Evolutionary conservation across 106 monocot species (phyloP), one percentile per base, ranked within the genome.

Genomic region (Cymbidium sinense): DNA sequence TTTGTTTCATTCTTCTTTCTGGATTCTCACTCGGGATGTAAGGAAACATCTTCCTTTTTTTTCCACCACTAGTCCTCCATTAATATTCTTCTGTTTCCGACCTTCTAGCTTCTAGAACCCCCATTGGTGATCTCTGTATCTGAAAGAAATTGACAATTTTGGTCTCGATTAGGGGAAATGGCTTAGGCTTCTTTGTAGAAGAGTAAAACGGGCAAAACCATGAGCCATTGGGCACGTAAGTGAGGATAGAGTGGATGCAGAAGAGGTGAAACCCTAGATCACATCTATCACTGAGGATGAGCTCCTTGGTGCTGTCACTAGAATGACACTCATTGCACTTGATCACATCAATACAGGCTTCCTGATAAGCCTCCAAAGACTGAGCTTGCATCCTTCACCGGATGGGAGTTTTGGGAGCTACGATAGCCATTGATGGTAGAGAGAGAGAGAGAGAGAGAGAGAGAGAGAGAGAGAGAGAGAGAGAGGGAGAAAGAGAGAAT

Each of bases 241-340:
- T 77, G n/a, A n/a, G n/a, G n/a, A 79, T 92, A 87, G 76, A 94
- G 94, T 20, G 94, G 96, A 94, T 94, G 78, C 94, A 98, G 94
- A 90, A 98, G 85, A 89, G 87, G 83, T 98, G 96, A 80, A 81
- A 84, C 19, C 91, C 96, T 2, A 73, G 71, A 76, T 94, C 83
- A 84, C 96, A 98, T 41, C 77, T 81, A 85, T 94, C 94, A 81
- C 94, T 94, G 81, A 98, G 96, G 79, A 98, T 85, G 65, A 98
- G 85, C 83, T 90, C 84, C 30, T 82, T 90, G 23, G 78, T 79
- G 69, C 52, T 28, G 37, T 91, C 86, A 61, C 96, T 91, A 43
- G 89, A 90, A 21, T 90, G 75, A 82, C 96, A 98, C 1, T 75
- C 74, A 34, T 82, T 75, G 86, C 94, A 98, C 10, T 35, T 35